Evolutionary conservation across 805 yeast genomes (phyloP).

Genomic region (Teunomyces lycoperdinae): DNA sequence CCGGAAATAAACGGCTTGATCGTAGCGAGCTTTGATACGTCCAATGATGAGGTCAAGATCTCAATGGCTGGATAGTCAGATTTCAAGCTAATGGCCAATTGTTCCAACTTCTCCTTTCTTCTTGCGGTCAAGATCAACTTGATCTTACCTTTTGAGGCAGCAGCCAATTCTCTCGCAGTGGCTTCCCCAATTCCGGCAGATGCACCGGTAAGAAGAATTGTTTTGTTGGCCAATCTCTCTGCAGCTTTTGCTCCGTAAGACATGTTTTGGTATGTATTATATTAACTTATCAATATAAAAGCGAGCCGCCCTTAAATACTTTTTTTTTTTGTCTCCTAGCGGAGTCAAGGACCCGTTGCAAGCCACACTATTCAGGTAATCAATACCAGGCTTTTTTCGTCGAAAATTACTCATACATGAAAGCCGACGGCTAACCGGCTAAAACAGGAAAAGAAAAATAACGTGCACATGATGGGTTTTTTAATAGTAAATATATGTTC

Average conservation of each 20-base stretch:
- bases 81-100: conserved; percentile 46
- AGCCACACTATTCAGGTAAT: too few relatives aligned
- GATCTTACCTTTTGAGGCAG: conserved; percentile 66
- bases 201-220: conserved; percentile 90
- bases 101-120: conserved; percentile 59
- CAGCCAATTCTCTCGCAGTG: conserved; percentile 84
- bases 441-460: too few relatives aligned
- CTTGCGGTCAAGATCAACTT: conserved; percentile 78
- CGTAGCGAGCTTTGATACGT: conserved; percentile 41
- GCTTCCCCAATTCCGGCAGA: conserved; percentile 94
- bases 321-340: background rate
- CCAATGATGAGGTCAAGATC: conserved; percentile 58
- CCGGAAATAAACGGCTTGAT: conserved; percentile 46
- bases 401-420: background rate
- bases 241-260: conserved; percentile 74
- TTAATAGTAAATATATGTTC: conserved; percentile 4
- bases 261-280: conserved; percentile 29
- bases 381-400: background rate
- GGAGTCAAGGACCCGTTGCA: background rate
- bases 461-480: background rate
- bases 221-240: conserved; percentile 75
- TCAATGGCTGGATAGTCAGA: conserved; percentile 46
- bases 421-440: background rate
- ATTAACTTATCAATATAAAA: too few relatives aligned
- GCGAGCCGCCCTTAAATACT: background rate